Evolutionary conservation across 768 basidiomycete genomes (phyloP).

Genomic region (Mycena latifolia): DNA sequence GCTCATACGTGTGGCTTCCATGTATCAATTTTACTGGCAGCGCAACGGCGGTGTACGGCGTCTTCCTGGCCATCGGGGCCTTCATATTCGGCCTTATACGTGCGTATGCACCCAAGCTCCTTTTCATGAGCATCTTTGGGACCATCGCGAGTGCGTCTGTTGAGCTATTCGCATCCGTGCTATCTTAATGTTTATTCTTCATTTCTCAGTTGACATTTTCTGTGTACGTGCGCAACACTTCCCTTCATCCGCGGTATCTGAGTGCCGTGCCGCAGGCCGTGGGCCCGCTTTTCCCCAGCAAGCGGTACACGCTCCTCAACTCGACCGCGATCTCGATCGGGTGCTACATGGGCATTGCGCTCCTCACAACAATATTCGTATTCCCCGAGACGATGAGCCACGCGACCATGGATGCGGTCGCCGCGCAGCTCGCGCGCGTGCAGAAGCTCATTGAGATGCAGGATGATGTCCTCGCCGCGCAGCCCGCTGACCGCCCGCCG

Average conservation of each 20-base stretch:
- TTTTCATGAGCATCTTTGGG: slow-evolving; percentile 59
- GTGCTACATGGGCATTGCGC: slow-evolving; percentile 61
- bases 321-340: slow-evolving; percentile 58
- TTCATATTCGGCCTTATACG: slow-evolving; percentile 60
- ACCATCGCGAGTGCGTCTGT: slow-evolving; percentile 50
- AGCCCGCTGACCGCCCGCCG: not conserved
- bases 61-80: slow-evolving; percentile 59
- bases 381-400: slow-evolving; percentile 68
- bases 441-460: slow-evolving; percentile 48
- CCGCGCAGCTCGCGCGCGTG: slow-evolving; percentile 45
- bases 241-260: too few species aligned
- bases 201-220: slow-evolving; percentile 48
- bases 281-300: slow-evolving; percentile 63
- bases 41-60: slow-evolving; percentile 59
- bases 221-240: slow-evolving; percentile 43
- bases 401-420: slow-evolving; percentile 46
- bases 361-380: slow-evolving; percentile 57
- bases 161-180: too few species aligned
- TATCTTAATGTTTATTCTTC: not conserved
- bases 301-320: slow-evolving; percentile 57
- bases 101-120: slow-evolving; percentile 60
- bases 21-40: too few species aligned
- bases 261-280: slow-evolving; percentile 44
- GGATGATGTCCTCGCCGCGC: slow-evolving; percentile 39
- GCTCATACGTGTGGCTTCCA: not conserved